Base-by-base conservation (phyloP, 2,329 filamentous ascomycete genomes). In the Trichoderma sp. region DNA sequence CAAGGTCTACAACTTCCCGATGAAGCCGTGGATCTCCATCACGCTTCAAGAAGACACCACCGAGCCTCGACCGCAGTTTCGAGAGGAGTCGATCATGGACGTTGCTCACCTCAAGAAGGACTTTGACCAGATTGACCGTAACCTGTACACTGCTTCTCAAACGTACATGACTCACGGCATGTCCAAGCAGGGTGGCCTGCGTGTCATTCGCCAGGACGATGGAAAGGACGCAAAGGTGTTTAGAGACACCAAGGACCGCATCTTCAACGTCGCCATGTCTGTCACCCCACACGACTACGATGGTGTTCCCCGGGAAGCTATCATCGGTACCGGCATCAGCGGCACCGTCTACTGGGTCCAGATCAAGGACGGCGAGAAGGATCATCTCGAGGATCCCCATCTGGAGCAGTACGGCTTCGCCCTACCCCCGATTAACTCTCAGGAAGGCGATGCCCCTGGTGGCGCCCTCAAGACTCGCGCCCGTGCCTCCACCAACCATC, bases 291-390 rank as follows among this genome's bases (percentile, higher is more conserved):
- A 84, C 37, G 86, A 89, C 50, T 82, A 85, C 50, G 80, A 83
- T 19, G 79, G 82, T 22, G 80, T 84, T 22, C 88, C 89, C 42
- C 87, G 90, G 64, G 93, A 99, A 78, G 88, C 92, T 56, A 90
- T 98, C 64, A 90, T 99, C 67, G 94, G 92, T 48, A 98, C 95
- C 67, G 94, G 94, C 68, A 90, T 97, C 73, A 97, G 94, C 74
- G 96, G 95, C 53, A 92, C 94, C 10, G 93, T 98, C n/a, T 97
- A 98, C 82, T 99, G 95, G 92, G 90, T 93, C 12, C 86, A 92
- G 75, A 88, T 97, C 72, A 90, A 88, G 69, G 90, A 92, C 64
- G 86, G 89, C 59, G 86, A 92, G 71, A 92, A 92, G 73, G 93
- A 97, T 73, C 85, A 92, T 69, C 89, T 95, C 60, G 90, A 92